Base-by-base conservation (phyloP, 1,284 basidiomycete genomes). In the Boletus semigastroideus region DNA sequence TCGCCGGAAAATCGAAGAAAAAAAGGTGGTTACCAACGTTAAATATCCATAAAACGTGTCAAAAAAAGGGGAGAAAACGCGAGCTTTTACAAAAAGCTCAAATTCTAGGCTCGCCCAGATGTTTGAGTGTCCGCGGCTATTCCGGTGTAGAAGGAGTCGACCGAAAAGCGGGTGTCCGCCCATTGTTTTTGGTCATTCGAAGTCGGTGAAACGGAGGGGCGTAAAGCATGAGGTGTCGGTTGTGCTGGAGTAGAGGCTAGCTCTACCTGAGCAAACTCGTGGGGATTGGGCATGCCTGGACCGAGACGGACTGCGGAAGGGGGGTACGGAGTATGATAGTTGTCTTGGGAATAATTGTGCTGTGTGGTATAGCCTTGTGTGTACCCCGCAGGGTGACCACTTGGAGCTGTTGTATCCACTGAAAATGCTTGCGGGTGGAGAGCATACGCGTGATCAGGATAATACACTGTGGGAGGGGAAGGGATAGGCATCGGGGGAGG, bases 61-160 rank as follows among this genome's bases (percentile, higher is more conserved):
- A 17, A 50, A 5, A 30, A 19, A 42, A 16, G 36, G 42, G 20
- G 5, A 48, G 20, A 40, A 34, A 28, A 31, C 6, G 16, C 4
- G 25, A 34, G 43, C n/a, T 44, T 47, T 53, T 48, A 3, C 34
- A 53, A 51, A 38, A 48, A 51, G 41, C 39, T 63, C 30, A 66
- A 4, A 57, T 25, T 25, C 25, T 25, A 5, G 34, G 66, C 64
- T 36, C 36, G 54, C 5, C 65, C 67, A 25, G 55, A 13, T 1
- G 51, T 7, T 4, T 50, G 30, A 30, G 41, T 31, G 27, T 68
- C 57, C 4, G 42, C 25, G 17, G 25, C 42, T 27, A 63, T 64
- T 46, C 67, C 64, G 0, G 61, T 28, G 16, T 68, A 68, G 34
- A 68, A 68, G 13, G 66, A 70, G 50, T 68, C 68, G 25, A 61